Evolutionary conservation across 2,329 filamentous ascomycete species (phyloP), one percentile per base, ranked within the genome.

Genomic region (Fusarium zealandicum): DNA sequence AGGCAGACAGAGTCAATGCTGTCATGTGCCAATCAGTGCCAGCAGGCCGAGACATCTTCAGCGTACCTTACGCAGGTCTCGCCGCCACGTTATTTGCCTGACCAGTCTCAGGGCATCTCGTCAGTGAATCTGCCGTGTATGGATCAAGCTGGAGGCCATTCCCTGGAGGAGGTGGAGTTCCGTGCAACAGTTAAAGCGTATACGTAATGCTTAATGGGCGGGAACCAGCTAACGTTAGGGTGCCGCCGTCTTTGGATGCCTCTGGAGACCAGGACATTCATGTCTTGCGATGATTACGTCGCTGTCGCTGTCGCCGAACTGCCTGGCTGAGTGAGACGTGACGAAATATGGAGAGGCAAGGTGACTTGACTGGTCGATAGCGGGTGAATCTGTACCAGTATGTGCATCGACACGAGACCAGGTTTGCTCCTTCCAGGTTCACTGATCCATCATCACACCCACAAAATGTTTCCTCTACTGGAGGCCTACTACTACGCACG

Each of bases 401-500:
- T 43, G 54, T 42, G 16, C 25, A 31, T 40, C 36, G 42, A 45
- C 37, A 57, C 47, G 59, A 54, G 33, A 54, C 36, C 42, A 16
- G 13, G 10, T 13, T 35, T 30, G 46, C 41, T 32, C 59, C 54
- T 56, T 44, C 27, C 12, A 35, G 51, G 22, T 40, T 37, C 47
- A 38, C n/a, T n/a, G 31, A 28, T n/a, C 35, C 44, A 39, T 38
- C 33, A 39, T 9, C 16, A 35, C 35, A 35, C 42, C 59, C 58
- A 61, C 59, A 61, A 62, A 62, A 48, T 61, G 59, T 61, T 61
- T 61, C 58, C 38, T 32, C 18, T 11, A n/a, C n/a, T n/a, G n/a
- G n/a, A n/a, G n/a, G n/a, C n/a, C n/a, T n/a, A n/a, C n/a, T n/a
- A n/a, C n/a, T n/a, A n/a, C n/a, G n/a, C n/a, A n/a, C n/a, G n/a